Conservation (phyloP, 805 yeast genomes). For the Spathaspora gorwiae region DNA sequence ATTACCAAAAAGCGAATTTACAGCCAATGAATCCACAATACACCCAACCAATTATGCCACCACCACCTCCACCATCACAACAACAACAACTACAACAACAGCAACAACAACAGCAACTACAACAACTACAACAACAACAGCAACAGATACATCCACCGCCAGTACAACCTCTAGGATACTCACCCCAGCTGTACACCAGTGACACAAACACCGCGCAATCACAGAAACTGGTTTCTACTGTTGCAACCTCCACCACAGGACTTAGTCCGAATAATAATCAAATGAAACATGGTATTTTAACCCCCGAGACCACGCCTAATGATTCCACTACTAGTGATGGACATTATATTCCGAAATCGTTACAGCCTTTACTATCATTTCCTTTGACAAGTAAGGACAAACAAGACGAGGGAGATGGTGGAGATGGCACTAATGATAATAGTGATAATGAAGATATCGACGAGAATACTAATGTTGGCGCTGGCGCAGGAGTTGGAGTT, state of each 20-base stretch:
- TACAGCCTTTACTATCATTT: conserved; percentile 11
- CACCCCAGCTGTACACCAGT: background rate
- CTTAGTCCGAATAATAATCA: background rate
- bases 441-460: background rate
- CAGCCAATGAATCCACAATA: background rate
- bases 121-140: background rate
- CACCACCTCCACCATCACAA: background rate
- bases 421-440: background rate
- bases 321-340: background rate
- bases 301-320: conserved; percentile 7
- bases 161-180: background rate
- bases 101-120: background rate
- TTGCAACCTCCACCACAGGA: conserved; percentile 3
- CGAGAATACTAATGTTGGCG: background rate
- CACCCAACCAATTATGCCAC: background rate
- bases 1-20: background rate
- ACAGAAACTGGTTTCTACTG: conserved; percentile 5
- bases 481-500: background rate
- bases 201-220: background rate
- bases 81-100: background rate
- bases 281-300: conserved; percentile 1
- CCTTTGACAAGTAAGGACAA: conserved; percentile 2
- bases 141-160: background rate
- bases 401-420: background rate
- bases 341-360: conserved; percentile 9